Evolutionary conservation across 2,329 filamentous ascomycete genomes (phyloP), one percentile per base, ranked within the genome.

Genomic region (Sordariomycetes sp.): DNA sequence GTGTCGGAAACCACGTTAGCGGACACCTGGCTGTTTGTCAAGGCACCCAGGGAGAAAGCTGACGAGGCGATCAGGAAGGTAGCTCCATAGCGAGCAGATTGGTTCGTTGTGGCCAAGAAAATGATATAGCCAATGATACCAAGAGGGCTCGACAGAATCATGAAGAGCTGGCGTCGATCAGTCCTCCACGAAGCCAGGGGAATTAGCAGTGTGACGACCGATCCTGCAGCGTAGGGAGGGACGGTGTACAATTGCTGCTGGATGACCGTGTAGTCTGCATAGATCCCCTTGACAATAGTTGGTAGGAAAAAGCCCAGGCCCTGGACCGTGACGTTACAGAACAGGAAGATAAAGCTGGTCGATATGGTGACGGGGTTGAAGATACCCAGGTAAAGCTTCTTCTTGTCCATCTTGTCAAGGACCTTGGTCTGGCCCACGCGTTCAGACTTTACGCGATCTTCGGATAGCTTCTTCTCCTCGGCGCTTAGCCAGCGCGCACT

Each of bases 1-100:
- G 79, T 81, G 44, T 84, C 80, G 2, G 73, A 75, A 4, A 82
- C 68, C 2, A 83, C 77, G 44, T 82, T 82, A 12, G 77, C 78
- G 0, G 75, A 71, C 3, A 69, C 70, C 42, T 83, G 73, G 0
- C 78, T 75, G 46, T 79, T 82, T 46, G 70, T 71, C 4, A 85
- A 61, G 0, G 79, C 65, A 0, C 79, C 80, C 26, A 75, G 70
- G 3, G 70, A 55, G 42, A 80, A 82, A 5, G 72, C 69, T 4
- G 75, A 75, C 8, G 63, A 62, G 5, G 76, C 71, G 30, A 81
- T 75, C 33, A 84, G 49, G 57, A 84, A 84, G 2, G 73, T 79
- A 0, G 79, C 80, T 4, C 67, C 79, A 48, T 85, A 85, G 19
- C 78, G 70, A 3, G 72, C 67, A 18, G 60, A 55, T 0, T 63